Evolutionary conservation across 2,329 filamentous ascomycete species (phyloP).

Genomic region (Penicillium sp.): DNA sequence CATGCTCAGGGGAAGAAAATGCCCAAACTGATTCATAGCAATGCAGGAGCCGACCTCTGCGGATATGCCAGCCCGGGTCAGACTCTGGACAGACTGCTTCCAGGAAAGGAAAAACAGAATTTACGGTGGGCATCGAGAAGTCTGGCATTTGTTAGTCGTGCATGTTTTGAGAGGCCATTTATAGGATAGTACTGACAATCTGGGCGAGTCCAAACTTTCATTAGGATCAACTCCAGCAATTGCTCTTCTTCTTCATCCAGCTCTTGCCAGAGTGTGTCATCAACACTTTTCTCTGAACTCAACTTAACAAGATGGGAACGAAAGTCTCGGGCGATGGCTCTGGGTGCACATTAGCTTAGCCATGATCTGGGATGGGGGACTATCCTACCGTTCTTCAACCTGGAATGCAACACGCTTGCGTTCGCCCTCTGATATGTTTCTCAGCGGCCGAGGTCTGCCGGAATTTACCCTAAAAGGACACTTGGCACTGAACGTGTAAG

Average conservation of each 20-base stretch:
- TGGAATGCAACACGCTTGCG: conserved; percentile 9
- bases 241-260: conserved; percentile 11
- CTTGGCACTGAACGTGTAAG: conserved; percentile 13
- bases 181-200: conserved; percentile 9
- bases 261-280: conserved; percentile 14
- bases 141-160: too few relatives aligned
- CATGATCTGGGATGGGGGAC: neutral
- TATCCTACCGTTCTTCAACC: conserved; percentile 13
- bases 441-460: conserved; percentile 13
- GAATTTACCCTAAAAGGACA: conserved; percentile 4
- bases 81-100: too few relatives aligned
- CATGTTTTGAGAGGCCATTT: too few relatives aligned
- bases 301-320: too few relatives aligned
- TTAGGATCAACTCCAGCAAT: conserved; percentile 11
- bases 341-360: too few relatives aligned
- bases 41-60: too few relatives aligned
- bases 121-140: too few relatives aligned
- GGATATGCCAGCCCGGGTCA: too few relatives aligned
- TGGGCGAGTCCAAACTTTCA: conserved; percentile 15
- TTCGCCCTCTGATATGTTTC: conserved; percentile 13
- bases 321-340: too few relatives aligned
- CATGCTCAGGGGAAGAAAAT: too few relatives aligned
- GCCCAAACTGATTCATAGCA: too few relatives aligned
- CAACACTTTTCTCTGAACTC: neutral
- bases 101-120: too few relatives aligned